Base-by-base conservation (phyloP, 2,329 filamentous ascomycete species). In the Diaporthe sp. region DNA sequence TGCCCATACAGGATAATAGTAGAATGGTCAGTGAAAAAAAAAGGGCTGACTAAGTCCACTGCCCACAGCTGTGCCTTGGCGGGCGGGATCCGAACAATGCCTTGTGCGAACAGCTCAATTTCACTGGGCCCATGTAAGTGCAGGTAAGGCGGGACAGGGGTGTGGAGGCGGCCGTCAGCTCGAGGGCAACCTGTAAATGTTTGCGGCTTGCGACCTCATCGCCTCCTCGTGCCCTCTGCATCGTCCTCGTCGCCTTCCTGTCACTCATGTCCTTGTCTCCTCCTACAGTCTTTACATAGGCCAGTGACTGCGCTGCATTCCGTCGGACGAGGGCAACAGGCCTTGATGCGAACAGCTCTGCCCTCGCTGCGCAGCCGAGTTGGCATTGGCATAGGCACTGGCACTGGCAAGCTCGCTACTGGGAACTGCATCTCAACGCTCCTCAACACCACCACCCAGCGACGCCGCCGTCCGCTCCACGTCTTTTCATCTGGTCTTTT, bases 321-420 rank as follows among this genome's bases (percentile, higher is more conserved):
- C 70, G 74, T 76, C 55, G 25, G 37, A 70, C 61, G 31, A 73
- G 65, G 63, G 73, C 73, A 67, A 71, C 72, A 60, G 76, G 47
- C 63, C 73, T 77, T 74, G 63, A 77, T 77, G 76, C 76, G 67
- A 74, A 76, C 55, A 42, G 75, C 60, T 63, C 60, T 71, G 61
- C 70, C 73, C 42, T 77, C 70, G 71, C 75, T 77, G 63, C 70
- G 76, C 76, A 75, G 67, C 58, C 68, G 73, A 75, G 63, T 63
- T 51, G 63, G 76, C 71, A 71, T 60, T 65, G 39, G 60, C 71
- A 42, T 42, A 25, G 31, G 71, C 44, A 20, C 12, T 31, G 71
- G 58, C 58, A 57, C 53, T 28, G 51, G 44, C 68, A 74, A 44
- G 53, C 68, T 75, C 39, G 68, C n/a, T 51, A 17, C 44, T 37